A percentile compares a stretch with the other conserved stretches of the same genome.
Evolutionary conservation across 179 eudicot genomes (phyloP).

Genomic region (Vitellaria paradoxa): DNA sequence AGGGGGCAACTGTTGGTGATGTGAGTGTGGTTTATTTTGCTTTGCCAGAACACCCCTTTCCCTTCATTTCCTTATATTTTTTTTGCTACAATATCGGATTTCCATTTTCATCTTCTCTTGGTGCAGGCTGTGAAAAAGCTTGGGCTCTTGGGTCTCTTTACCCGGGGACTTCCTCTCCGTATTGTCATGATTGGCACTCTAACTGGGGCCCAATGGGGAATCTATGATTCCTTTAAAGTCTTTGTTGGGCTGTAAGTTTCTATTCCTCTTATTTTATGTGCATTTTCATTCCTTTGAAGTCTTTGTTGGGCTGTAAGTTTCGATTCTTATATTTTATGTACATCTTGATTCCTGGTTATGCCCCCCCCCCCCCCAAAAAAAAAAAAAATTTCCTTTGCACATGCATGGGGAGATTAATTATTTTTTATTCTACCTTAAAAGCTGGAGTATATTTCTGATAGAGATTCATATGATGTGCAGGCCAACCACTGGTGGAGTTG

Average conservation of each 20-base stretch:
- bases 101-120: not conserved
- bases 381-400: too few relatives aligned
- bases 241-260: slow-evolving; percentile 87
- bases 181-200: slow-evolving; percentile 94
- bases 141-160: slow-evolving; percentile 69
- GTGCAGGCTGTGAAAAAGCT: slow-evolving; percentile 76
- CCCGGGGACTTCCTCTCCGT: slow-evolving; percentile 90
- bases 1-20: slow-evolving; percentile 79
- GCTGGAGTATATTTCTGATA: not conserved
- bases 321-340: not conserved
- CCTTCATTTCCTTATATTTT: not conserved
- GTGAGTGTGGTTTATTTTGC: slow-evolving; percentile 23
- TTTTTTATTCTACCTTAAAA: not conserved
- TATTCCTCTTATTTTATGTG: not conserved
- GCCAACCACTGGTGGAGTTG: slow-evolving; percentile 58
- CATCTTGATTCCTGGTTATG: not conserved
- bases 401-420: not conserved
- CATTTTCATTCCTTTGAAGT: too few relatives aligned
- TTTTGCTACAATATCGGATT: not conserved
- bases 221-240: slow-evolving; percentile 88
- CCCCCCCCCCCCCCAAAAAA: too few relatives aligned
- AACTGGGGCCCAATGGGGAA: slow-evolving; percentile 91
- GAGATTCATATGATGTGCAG: slow-evolving; percentile 22
- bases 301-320: too few relatives aligned
- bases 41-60: not conserved